These are phyloP conservation scores for Prunus yedoensis DNA, from an alignment of 331 rosid species.

Conservation along the genomic window DNA sequence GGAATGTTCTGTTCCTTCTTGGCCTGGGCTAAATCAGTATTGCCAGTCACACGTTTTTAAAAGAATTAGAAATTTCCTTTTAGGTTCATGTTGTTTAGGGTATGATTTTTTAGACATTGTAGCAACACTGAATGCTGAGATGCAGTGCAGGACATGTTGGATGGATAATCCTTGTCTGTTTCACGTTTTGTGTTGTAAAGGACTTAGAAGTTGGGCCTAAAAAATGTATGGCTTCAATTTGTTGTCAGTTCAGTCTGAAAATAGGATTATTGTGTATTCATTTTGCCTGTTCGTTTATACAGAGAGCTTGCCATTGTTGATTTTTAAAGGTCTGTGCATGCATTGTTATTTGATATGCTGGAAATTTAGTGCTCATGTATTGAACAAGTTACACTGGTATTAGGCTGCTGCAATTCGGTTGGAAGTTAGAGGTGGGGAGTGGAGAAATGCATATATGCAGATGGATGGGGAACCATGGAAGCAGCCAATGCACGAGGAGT, in stretches of 20 bases:
- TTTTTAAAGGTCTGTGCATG: neutral
- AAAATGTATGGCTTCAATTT: neutral
- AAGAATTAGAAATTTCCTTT: neutral
- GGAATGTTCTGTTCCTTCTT: neutral
- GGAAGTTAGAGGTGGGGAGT: slow-evolving; percentile 90
- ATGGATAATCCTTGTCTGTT: neutral
- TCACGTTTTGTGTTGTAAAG: neutral
- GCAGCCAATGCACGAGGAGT: slow-evolving; percentile 71
- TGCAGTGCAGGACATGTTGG: neutral
- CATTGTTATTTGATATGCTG: neutral
- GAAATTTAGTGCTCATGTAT: neutral
- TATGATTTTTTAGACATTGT: neutral
- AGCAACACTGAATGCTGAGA: neutral
- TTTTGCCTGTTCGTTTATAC: neutral
- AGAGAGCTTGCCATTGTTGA: neutral
- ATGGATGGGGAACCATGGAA: slow-evolving; percentile 99
- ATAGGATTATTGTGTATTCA: too few species aligned
- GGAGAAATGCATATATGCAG: slow-evolving; percentile 78
- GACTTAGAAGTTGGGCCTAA: neutral
- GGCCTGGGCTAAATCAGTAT: neutral
- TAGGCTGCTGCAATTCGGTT: slow-evolving; percentile 90
- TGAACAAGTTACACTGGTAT: neutral
- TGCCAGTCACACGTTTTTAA: neutral
- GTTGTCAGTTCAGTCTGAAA: neutral
- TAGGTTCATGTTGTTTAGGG: neutral